Percentiles rank a stretch among this genome's conserved stretches.
These are phyloP conservation scores for Calocybe indica DNA, from an alignment of 768 basidiomycete species.

Conservation along the genomic window DNA sequence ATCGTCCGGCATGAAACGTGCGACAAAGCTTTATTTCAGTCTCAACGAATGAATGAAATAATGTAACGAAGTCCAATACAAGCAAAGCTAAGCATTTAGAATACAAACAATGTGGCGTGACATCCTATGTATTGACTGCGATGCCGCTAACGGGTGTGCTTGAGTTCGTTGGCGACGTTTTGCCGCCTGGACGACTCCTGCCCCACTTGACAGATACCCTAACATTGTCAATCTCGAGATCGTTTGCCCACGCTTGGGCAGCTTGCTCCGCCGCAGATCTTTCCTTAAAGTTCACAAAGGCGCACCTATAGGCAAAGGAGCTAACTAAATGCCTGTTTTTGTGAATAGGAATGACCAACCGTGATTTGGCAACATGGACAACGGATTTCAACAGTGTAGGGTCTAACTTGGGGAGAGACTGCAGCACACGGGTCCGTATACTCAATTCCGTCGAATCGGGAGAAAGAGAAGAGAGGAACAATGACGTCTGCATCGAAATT, in stretches of 20 bases:
- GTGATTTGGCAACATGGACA: constrained; percentile 79
- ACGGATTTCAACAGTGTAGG: constrained; percentile 73
- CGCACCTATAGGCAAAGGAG: constrained; percentile 53
- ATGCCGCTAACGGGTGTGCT: constrained; percentile 10
- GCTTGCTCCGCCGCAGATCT: constrained; percentile 80
- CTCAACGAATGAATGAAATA: background rate
- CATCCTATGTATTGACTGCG: constrained; percentile 11
- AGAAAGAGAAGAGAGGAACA: constrained; percentile 81
- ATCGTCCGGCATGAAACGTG: no score
- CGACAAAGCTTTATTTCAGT: no score
- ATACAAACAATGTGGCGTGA: background rate
- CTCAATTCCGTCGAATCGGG: constrained; percentile 62
- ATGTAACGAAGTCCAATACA: background rate
- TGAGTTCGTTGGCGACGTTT: constrained; percentile 23
- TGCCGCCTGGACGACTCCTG: constrained; percentile 45
- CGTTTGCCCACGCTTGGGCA: constrained; percentile 86
- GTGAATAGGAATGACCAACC: constrained; percentile 30
- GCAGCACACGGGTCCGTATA: constrained; percentile 65
- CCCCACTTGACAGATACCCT: constrained; percentile 84
- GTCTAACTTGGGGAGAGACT: constrained; percentile 58
- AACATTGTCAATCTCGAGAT: constrained; percentile 80
- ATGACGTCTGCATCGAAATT: constrained; percentile 53
- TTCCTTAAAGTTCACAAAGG: constrained; percentile 91
- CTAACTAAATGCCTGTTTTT: background rate
- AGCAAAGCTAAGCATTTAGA: no score